A percentile compares a stretch with the other conserved stretches of the same genome.
phyloP scores from a whole-genome alignment of 371 early-diverging fungal species.

The Actinomortierella ambigua region DNA sequence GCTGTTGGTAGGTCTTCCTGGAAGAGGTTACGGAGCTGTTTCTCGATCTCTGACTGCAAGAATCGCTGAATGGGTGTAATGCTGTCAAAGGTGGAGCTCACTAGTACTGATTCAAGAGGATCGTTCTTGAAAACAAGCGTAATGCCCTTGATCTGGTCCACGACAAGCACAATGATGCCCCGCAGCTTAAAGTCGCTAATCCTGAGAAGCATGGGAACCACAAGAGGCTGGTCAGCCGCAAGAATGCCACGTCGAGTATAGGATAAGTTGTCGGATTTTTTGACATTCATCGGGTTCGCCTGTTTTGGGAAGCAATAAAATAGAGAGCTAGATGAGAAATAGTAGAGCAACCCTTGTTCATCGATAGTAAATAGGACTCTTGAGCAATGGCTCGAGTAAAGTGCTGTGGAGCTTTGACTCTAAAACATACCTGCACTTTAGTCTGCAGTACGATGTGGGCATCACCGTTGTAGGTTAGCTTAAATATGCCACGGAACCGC shows the following conservation, averaged over 20 bases:
- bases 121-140: conserved; percentile 97
- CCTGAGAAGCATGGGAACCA: conserved; percentile 94
- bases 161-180: conserved; percentile 93
- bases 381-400: too few species aligned
- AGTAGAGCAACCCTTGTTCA: too few species aligned
- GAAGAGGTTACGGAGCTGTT: conserved; percentile 84
- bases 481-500: conserved; percentile 95
- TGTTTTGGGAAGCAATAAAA: conserved; percentile 21
- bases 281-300: conserved; percentile 83
- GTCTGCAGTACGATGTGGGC: conserved; percentile 92
- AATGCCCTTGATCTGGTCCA: conserved; percentile 90
- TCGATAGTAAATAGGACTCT: too few species aligned
- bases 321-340: neutral
- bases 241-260: conserved; percentile 73
- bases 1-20: conserved; percentile 92
- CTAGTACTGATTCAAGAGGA: conserved; percentile 90
- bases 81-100: conserved; percentile 94
- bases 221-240: conserved; percentile 90
- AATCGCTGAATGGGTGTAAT: conserved; percentile 84
- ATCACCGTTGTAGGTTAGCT: conserved; percentile 92
- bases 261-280: conserved; percentile 60
- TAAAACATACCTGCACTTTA: conserved; percentile 91
- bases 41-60: conserved; percentile 92
- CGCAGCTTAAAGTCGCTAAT: conserved; percentile 87
- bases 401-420: too few species aligned